Evolutionary conservation across 768 basidiomycete species (phyloP), one percentile per base, ranked within the genome.

Genomic region (Gautieria morchelliformis): DNA sequence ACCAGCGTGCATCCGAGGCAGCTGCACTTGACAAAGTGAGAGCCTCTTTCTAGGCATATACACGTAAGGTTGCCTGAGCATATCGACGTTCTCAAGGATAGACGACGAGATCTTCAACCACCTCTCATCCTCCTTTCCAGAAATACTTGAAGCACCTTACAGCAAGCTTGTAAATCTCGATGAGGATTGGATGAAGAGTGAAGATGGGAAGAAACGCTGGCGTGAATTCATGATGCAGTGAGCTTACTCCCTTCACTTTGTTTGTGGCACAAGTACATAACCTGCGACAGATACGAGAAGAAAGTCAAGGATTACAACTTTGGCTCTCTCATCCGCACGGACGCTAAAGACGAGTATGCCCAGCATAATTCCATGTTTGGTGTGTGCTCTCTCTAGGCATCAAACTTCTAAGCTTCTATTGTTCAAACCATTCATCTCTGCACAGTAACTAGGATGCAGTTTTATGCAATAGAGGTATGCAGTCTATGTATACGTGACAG

Each of bases 281-380:
- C 19, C 48, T 46, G 42, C 30, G 6, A 52, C 61, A 90, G 90
- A 58, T 96, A 94, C 72, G 88, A 95, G 72, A 84, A 87, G 58
- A 89, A 87, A 66, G 75, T 98, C 54, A 87, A 88, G 65, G 93
- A 97, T 63, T 91, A 87, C 73, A 98, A 98, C 77, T 97, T 97
- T 71, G 96, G 96, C 19, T 97, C 91, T 1, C 75, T 99, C 62
- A 87, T 99, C 61, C 82, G 96, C 52, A 85, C 81, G 48, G 81
- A 96, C 65, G 79, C 86, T 39, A 75, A 73, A 49, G 76, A 81
- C 56, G 92, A 94, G 67, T 99, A 98, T 69, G 83, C 80, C 11
- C 88, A 98, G 75, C 79, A 76, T 33, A 99, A 98, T 73, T 89
- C 93, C 6, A 95, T 97, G 61, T 93, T 99, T 66, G 94, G 93